Percentiles rank a stretch among this genome's conserved stretches.
phyloP scores from a whole-genome alignment of 2,329 filamentous ascomycete genomes.

The Paracamarosporium sp. region DNA sequence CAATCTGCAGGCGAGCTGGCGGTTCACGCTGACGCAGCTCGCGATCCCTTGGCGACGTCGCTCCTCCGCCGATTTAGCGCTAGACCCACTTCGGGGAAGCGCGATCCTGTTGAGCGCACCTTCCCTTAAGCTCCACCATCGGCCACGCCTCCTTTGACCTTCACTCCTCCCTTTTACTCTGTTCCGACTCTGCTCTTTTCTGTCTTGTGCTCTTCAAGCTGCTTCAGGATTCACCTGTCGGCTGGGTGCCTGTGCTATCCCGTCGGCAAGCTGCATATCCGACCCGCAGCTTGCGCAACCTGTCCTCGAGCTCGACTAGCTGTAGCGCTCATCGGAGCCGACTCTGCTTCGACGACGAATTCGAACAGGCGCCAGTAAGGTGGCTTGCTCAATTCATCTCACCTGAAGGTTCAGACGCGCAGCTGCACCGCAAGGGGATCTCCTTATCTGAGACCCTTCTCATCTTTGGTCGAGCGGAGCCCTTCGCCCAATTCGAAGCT shows the following conservation, averaged over 20 bases:
- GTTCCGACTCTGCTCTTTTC: constrained; percentile 8
- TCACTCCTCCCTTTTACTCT: not conserved
- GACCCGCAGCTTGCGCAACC: constrained; percentile 16
- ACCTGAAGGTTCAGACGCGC: not conserved
- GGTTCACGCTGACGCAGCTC: constrained; percentile 9
- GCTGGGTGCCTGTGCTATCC: constrained; percentile 15
- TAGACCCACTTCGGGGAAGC: constrained; percentile 13
- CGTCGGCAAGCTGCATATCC: constrained; percentile 23
- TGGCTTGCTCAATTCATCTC: not conserved
- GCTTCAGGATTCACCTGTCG: not conserved
- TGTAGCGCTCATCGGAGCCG: not conserved
- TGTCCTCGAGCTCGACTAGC: constrained; percentile 10
- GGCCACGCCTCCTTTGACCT: constrained; percentile 2
- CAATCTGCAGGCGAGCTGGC: not conserved
- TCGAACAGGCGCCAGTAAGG: not conserved
- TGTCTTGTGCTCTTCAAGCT: constrained; percentile 4
- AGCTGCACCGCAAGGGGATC: not conserved
- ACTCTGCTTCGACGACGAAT: no score
- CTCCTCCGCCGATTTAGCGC: not conserved
- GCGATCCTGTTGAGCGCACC: constrained; percentile 20
- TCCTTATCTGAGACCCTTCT: constrained; percentile 2
- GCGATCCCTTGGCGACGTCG: constrained; percentile 2
- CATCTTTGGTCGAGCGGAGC: not conserved
- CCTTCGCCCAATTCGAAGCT: not conserved
- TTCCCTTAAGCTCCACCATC: constrained; percentile 23